A percentile compares a stretch with the other conserved stretches of the same genome.
Conservation (phyloP, 805 yeast genomes). For the Schizosaccharomyces lindneri region DNA sequence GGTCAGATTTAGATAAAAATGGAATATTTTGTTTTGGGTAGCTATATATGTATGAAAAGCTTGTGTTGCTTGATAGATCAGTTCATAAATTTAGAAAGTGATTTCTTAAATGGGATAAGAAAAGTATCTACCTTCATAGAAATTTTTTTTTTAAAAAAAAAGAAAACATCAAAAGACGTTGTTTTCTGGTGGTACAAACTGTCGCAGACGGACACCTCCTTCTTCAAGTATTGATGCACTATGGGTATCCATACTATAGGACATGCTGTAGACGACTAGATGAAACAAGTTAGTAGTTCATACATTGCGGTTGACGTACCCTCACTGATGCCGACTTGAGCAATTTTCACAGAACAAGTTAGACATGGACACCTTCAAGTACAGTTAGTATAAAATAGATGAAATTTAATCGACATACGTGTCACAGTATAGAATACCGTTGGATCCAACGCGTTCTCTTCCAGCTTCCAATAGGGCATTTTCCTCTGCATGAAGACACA, state of each 20-base stretch:
- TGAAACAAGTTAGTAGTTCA: neutral
- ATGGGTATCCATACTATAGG: constrained; percentile 74
- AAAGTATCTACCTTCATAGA: no score
- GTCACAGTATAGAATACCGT: constrained; percentile 54
- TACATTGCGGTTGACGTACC: neutral
- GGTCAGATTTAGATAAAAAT: no score
- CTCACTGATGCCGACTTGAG: constrained; percentile 71
- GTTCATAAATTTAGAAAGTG: neutral
- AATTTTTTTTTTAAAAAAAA: no score
- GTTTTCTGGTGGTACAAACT: constrained; percentile 20
- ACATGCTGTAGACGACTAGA: constrained; percentile 64
- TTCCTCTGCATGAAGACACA: constrained; percentile 93
- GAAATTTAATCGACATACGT: constrained; percentile 18
- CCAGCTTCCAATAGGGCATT: constrained; percentile 90
- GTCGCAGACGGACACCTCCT: constrained; percentile 52
- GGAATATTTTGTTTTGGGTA: no score
- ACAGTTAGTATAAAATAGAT: neutral
- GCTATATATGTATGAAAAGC: no score
- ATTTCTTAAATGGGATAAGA: neutral
- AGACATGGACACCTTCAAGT: constrained; percentile 53
- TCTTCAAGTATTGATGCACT: constrained; percentile 45
- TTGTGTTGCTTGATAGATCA: neutral
- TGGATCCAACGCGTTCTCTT: constrained; percentile 46
- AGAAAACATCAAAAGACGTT: neutral
- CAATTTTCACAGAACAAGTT: constrained; percentile 86